Evolutionary conservation across 2,329 filamentous ascomycete species (phyloP).

Genomic region (Tolypocladium tundrense): DNA sequence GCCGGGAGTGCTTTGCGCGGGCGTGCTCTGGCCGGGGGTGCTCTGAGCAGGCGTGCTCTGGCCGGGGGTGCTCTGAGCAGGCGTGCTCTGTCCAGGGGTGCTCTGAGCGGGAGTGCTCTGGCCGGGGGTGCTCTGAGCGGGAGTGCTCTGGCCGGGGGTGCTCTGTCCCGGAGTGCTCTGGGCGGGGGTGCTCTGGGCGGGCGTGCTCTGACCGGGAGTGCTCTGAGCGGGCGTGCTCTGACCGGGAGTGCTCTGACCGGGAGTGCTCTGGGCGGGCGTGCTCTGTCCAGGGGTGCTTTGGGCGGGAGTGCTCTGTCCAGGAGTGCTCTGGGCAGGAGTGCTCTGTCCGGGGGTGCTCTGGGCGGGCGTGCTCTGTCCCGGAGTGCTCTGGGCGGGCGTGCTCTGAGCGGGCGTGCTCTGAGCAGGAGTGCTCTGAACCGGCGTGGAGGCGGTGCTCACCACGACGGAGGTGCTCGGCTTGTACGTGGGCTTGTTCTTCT

Average conservation of each 20-base stretch:
- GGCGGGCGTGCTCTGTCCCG: conserved; percentile 7
- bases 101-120: conserved; percentile 3
- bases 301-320: neutral
- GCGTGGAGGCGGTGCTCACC: neutral
- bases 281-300: conserved; percentile 1
- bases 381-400: conserved; percentile 3
- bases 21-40: neutral
- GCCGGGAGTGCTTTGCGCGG: conserved; percentile 1
- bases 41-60: neutral
- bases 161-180: conserved; percentile 1
- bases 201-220: conserved; percentile 7
- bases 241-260: conserved; percentile 2
- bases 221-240: conserved; percentile 4
- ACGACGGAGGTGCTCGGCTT: neutral
- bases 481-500: conserved; percentile 12
- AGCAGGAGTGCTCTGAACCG: conserved; percentile 6
- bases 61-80: conserved; percentile 7
- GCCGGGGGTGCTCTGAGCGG: neutral
- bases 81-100: conserved; percentile 3
- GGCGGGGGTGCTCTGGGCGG: conserved; percentile 4
- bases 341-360: conserved; percentile 3
- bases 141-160: conserved; percentile 1
- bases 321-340: too few species aligned
- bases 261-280: conserved; percentile 8
- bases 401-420: conserved; percentile 6